Percentiles rank a stretch among this genome's conserved stretches.
Evolutionary conservation across 2,329 filamentous ascomycete species (phyloP).

Genomic region (Microsporum canis): DNA sequence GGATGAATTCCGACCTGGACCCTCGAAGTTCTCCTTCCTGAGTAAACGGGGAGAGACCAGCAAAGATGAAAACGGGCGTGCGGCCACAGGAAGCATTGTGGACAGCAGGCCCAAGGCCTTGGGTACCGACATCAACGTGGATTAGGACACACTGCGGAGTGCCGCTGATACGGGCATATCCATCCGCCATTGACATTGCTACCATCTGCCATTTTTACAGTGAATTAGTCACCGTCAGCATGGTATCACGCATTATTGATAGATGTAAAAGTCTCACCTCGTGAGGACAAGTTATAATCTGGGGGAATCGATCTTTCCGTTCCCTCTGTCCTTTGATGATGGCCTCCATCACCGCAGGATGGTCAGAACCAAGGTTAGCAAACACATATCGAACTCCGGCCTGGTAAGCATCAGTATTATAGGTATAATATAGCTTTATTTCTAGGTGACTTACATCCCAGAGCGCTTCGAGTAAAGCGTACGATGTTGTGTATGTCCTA

Average conservation of each 20-base stretch:
- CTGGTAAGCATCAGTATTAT: constrained; percentile 18
- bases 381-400: constrained; percentile 43
- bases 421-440: not conserved
- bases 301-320: constrained; percentile 53
- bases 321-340: constrained; percentile 66
- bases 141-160: constrained; percentile 68
- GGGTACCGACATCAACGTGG: constrained; percentile 72
- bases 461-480: constrained; percentile 71
- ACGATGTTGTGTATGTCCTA: constrained; percentile 56
- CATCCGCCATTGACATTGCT: constrained; percentile 73
- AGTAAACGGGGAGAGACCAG: constrained; percentile 65
- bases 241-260: not conserved
- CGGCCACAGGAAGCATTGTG: constrained; percentile 69
- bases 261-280: constrained; percentile 43
- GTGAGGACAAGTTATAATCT: constrained; percentile 68
- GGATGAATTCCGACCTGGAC: constrained; percentile 70
- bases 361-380: constrained; percentile 45
- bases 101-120: constrained; percentile 64
- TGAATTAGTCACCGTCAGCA: not conserved
- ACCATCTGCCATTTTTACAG: constrained; percentile 53
- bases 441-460: constrained; percentile 53
- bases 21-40: constrained; percentile 66
- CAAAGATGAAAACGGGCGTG: constrained; percentile 65
- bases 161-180: constrained; percentile 60
- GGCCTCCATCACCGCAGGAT: constrained; percentile 68